These are phyloP conservation scores for Nicotiana rustica DNA, from an alignment of 305 asterid genomes.

Conservation along the genomic window DNA sequence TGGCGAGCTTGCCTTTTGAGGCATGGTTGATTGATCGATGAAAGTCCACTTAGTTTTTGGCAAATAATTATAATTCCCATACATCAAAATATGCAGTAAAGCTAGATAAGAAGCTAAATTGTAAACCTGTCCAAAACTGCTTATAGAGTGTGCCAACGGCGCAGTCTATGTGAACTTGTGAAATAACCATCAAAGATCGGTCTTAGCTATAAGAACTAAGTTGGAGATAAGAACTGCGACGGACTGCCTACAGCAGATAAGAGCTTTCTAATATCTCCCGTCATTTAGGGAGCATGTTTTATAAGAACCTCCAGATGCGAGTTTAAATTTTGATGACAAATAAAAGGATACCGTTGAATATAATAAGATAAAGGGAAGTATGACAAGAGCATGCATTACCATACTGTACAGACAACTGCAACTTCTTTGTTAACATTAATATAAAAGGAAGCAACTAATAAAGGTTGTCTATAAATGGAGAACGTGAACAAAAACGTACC, in stretches of 20 bases:
- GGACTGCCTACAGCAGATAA: neutral
- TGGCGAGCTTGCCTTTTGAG: neutral
- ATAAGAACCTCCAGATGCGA: neutral
- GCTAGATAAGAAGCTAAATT: neutral
- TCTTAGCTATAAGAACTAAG: neutral
- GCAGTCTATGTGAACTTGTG: neutral
- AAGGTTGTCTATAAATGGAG: neutral
- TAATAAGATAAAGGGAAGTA: neutral
- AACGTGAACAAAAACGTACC: constrained; percentile 50
- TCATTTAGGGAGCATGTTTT: neutral
- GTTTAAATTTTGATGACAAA: neutral
- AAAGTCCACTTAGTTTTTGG: neutral
- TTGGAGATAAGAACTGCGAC: neutral
- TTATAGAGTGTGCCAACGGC: neutral
- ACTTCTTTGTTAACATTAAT: neutral
- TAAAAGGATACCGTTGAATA: neutral
- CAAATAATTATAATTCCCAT: neutral
- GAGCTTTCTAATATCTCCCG: neutral
- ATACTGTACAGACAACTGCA: neutral
- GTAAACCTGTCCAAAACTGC: neutral
- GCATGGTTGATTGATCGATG: neutral
- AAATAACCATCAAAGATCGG: neutral
- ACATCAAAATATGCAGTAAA: neutral
- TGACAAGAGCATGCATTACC: neutral
- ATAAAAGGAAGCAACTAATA: neutral